phyloP scores from a whole-genome alignment of 495 filamentous ascomycete species.

The Penicillium coffeae region DNA sequence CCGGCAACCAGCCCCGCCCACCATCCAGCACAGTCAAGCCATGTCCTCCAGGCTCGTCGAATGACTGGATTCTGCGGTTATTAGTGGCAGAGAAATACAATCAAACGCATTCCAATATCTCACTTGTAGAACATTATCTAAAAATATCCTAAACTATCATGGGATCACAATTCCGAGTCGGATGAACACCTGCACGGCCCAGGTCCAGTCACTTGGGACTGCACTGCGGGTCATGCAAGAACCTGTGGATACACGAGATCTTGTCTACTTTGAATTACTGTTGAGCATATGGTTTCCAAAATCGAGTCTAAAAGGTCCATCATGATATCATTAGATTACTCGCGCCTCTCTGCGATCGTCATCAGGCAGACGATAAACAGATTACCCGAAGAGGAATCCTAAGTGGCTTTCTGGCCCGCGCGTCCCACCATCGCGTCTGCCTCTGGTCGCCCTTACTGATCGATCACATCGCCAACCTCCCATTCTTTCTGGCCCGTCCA shows the following conservation, averaged over 20 bases:
- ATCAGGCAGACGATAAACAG: conserved; percentile 27
- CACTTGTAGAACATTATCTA: background rate
- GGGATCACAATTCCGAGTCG: too few species aligned
- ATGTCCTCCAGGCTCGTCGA: too few species aligned
- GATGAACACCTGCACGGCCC: background rate
- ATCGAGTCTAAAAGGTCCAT: too few species aligned
- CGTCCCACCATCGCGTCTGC: conserved; percentile 12
- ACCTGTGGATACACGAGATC: background rate
- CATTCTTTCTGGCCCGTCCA: background rate
- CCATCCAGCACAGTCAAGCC: too few species aligned
- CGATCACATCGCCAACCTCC: background rate
- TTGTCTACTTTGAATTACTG: background rate
- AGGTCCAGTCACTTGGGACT: background rate
- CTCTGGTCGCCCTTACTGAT: conserved; percentile 1
- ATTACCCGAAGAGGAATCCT: conserved; percentile 42
- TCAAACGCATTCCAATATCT: too few species aligned
- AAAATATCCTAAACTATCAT: background rate
- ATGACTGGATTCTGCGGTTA: too few species aligned
- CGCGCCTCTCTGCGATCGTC: background rate
- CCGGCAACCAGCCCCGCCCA: conserved; percentile 11
- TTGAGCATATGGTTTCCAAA: too few species aligned
- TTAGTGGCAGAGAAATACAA: too few species aligned
- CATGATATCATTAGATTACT: too few species aligned
- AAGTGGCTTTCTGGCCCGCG: conserved; percentile 37
- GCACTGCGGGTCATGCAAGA: background rate